These are phyloP conservation scores for Phaeophleospora eucalypticola DNA, from an alignment of 2,329 filamentous ascomycete species.

Conservation along the genomic window DNA sequence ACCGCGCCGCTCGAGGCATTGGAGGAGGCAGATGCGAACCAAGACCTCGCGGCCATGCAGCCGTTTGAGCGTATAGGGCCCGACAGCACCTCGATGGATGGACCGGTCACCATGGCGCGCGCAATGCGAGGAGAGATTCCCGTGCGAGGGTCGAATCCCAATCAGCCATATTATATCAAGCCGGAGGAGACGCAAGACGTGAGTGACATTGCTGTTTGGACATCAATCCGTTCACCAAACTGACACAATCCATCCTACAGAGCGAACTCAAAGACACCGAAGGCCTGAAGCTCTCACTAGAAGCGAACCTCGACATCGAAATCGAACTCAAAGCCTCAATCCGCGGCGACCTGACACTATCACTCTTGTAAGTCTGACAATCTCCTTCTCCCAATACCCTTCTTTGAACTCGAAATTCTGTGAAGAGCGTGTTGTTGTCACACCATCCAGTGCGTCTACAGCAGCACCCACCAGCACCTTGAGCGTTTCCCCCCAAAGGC, in stretches of 20 bases:
- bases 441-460: too few relatives aligned
- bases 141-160: conserved; percentile 49
- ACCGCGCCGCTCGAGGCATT: conserved; percentile 47
- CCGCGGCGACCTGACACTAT: conserved; percentile 76
- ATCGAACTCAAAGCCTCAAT: conserved; percentile 83
- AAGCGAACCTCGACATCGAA: conserved; percentile 77
- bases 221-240: not conserved
- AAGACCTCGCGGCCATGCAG: conserved; percentile 45
- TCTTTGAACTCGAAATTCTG: not conserved
- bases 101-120: conserved; percentile 52
- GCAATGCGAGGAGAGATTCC: conserved; percentile 54
- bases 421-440: too few relatives aligned
- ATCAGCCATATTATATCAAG: conserved; percentile 43
- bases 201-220: conserved; percentile 4
- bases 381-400: not conserved
- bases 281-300: conserved; percentile 66
- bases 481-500: too few relatives aligned
- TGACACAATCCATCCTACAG: conserved; percentile 8
- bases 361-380: conserved; percentile 70
- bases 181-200: conserved; percentile 23
- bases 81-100: conserved; percentile 54
- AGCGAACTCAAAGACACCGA: conserved; percentile 52
- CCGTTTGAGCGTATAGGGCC: conserved; percentile 55
- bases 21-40: conserved; percentile 50
- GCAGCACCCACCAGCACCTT: too few relatives aligned